These are phyloP conservation scores for Naganishia onofrii DNA, from an alignment of 768 basidiomycete species.

Conservation along the genomic window DNA sequence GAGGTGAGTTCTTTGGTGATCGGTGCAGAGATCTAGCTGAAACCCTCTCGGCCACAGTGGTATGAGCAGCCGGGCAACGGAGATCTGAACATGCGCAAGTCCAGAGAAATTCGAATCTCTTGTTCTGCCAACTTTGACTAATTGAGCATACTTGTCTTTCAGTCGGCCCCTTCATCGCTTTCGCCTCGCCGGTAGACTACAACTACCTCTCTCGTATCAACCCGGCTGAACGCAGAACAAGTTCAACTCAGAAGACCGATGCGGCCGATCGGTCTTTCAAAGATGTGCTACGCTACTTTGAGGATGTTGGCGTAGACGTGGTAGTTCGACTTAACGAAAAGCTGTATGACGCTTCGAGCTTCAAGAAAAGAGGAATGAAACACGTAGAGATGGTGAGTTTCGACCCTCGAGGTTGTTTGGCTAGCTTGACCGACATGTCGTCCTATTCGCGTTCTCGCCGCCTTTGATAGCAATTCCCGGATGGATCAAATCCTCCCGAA, in stretches of 20 bases:
- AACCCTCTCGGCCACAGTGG: conserved; percentile 60
- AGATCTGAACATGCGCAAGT: conserved; percentile 74
- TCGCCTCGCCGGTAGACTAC: conserved; percentile 83
- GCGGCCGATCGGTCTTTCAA: conserved; percentile 56
- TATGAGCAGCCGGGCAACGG: conserved; percentile 70
- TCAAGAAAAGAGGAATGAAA: conserved; percentile 78
- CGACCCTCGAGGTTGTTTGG: conserved; percentile 30
- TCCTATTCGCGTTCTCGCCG: neutral
- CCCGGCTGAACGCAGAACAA: conserved; percentile 45
- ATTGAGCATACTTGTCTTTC: conserved; percentile 41
- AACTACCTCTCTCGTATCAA: conserved; percentile 65
- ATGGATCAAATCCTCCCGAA: conserved; percentile 95
- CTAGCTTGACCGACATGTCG: neutral
- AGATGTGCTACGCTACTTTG: conserved; percentile 91
- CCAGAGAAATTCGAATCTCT: conserved; percentile 80
- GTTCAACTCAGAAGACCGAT: neutral
- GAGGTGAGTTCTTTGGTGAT: conserved; percentile 25
- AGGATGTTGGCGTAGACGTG: conserved; percentile 77
- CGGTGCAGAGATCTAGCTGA: neutral
- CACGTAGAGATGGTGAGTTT: conserved; percentile 63
- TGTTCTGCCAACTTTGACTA: conserved; percentile 65
- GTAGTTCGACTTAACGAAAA: conserved; percentile 92
- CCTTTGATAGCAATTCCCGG: conserved; percentile 73
- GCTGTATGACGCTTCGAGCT: conserved; percentile 77
- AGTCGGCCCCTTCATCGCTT: conserved; percentile 62